Conservation (phyloP, 225 moss, liverwort and hornwort species). For the Polytrichum formosum region DNA sequence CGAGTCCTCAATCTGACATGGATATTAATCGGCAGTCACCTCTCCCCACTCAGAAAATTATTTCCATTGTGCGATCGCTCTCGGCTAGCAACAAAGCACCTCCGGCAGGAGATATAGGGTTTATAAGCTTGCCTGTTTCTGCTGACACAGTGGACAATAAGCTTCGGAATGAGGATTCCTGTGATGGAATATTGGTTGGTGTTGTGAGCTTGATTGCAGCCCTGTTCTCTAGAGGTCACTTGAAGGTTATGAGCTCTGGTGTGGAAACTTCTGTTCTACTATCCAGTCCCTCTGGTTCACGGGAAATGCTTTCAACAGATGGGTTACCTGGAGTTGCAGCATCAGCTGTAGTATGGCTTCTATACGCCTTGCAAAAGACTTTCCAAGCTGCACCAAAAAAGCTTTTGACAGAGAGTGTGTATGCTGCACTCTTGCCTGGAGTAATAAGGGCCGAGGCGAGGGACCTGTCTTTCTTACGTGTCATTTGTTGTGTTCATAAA, state of each 20-base stretch:
- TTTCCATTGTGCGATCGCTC: conserved; percentile 35
- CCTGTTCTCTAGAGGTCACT: conserved; percentile 68
- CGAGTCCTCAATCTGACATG: background rate
- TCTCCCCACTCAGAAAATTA: conserved; percentile 34
- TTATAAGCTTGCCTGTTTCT: conserved; percentile 80
- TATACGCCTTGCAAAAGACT: conserved; percentile 77
- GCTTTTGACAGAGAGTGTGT: conserved; percentile 78
- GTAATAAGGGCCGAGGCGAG: conserved; percentile 86
- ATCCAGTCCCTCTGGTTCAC: conserved; percentile 35
- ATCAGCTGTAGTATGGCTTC: conserved; percentile 81
- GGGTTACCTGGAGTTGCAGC: conserved; percentile 54
- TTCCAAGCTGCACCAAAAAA: conserved; percentile 76
- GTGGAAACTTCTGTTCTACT: conserved; percentile 50
- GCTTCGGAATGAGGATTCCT: conserved; percentile 76
- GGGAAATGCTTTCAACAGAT: conserved; percentile 34
- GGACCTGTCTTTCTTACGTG: conserved; percentile 11
- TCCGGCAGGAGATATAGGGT: conserved; percentile 66
- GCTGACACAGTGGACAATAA: conserved; percentile 79
- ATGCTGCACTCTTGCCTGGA: conserved; percentile 75
- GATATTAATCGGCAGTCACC: conserved; percentile 22
- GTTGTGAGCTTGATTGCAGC: conserved; percentile 81
- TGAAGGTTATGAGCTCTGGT: conserved; percentile 72
- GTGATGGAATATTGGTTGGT: conserved; percentile 85
- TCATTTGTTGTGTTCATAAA: too few relatives aligned
- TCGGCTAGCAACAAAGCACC: conserved; percentile 45